A percentile compares a stretch with the other conserved stretches of the same genome.
Conservation (phyloP, 441 rosid species). For the Gossypium aridum region DNA sequence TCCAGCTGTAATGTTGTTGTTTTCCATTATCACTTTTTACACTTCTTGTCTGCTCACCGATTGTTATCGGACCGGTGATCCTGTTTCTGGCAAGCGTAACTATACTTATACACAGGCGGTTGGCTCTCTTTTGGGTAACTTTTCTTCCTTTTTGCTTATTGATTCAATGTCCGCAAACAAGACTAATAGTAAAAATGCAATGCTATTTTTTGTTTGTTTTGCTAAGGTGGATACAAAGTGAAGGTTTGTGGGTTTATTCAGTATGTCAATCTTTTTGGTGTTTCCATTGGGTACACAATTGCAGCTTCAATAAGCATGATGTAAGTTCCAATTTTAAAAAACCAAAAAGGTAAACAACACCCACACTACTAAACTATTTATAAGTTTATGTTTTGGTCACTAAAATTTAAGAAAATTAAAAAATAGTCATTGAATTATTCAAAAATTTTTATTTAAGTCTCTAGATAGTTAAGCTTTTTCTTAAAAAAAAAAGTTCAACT, state of each 20-base stretch:
- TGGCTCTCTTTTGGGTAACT: slow-evolving; percentile 37
- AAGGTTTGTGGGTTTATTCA: slow-evolving; percentile 46
- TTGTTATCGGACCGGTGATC: slow-evolving; percentile 48
- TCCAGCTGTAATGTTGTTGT: slow-evolving; percentile 32
- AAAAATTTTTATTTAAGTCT: too few species aligned
- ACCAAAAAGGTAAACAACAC: too few species aligned
- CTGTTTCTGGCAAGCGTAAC: slow-evolving; percentile 47
- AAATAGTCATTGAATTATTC: too few species aligned
- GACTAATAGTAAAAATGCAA: background rate
- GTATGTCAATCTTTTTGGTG: slow-evolving; percentile 48
- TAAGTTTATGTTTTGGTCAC: too few species aligned
- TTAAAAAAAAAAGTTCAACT: too few species aligned
- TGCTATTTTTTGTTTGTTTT: background rate
- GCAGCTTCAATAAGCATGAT: slow-evolving; percentile 61
- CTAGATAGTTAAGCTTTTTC: too few species aligned
- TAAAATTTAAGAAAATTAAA: too few species aligned
- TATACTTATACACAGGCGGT: slow-evolving; percentile 60
- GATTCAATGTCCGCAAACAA: background rate
- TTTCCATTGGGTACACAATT: slow-evolving; percentile 53
- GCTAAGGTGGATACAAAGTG: slow-evolving; percentile 42
- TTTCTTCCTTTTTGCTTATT: background rate
- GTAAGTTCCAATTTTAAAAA: slow-evolving; percentile 20
- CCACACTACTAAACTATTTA: too few species aligned
- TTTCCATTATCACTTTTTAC: slow-evolving; percentile 42
- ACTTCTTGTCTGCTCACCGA: slow-evolving; percentile 42